Evolutionary conservation across 1,284 basidiomycete species (phyloP), one percentile per base, ranked within the genome.

Genomic region (Abortiporus biennis): DNA sequence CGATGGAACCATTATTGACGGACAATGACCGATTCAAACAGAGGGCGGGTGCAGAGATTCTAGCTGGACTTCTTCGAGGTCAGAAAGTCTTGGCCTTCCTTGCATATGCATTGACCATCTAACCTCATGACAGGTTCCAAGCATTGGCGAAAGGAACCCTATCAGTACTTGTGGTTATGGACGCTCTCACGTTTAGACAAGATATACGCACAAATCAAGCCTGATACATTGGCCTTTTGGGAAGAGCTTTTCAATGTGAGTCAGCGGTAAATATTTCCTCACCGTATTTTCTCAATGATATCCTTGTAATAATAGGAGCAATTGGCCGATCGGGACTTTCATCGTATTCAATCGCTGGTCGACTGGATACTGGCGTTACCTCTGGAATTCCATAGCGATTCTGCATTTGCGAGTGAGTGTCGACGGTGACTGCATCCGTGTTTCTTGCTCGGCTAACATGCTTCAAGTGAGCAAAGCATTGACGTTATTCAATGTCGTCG

Each of bases 1-100:
- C 68, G 11, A 64, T 82, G 24, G 84, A 90, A 36, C 68, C 76
- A 6, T 57, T 87, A 32, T 62, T 89, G 36, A 69, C 68, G 24
- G 85, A 85, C 46, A 55, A 74, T 29, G 90, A 97, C 58, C 87
- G 92, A 44, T 95, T 92, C 69, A 90, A 92, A 64, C 93, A 95
- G 57, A 78, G 94, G 23, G 92, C 92, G 17, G 85, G 86, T 5
- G 90, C 86, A 39, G 95, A 99, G 68, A 67, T 96, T 23, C 60
- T 97, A 27, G 75, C 80, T 35, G 94, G 93, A 33, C 56, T 88
- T 37, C 59, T 86, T 39, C 73, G 80, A 50, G 82, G 82, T 82
- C 54, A 45, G 59, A 41, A 25, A 20, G 16, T 27, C 3, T 16
- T 6, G 19, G 19, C 40, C 17, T 36, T 3, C 17, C 3, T 23